Conservation (phyloP, 306 rosid genomes). For the Gleditsia sinensis region DNA sequence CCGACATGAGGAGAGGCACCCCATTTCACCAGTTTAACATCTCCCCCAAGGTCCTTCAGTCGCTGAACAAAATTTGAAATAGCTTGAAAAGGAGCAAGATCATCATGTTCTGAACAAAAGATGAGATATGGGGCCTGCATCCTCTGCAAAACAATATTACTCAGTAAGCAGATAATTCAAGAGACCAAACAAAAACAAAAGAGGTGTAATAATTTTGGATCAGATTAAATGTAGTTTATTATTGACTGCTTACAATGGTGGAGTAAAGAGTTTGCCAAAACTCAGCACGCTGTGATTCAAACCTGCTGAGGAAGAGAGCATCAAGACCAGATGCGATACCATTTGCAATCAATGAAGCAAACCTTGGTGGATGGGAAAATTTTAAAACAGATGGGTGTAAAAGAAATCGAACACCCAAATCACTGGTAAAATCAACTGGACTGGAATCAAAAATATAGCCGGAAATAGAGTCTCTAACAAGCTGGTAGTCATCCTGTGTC, state of each 20-base stretch:
- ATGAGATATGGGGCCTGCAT: slow-evolving; percentile 89
- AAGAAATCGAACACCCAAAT: slow-evolving; percentile 82
- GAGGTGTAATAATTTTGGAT: neutral
- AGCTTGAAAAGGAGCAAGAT: slow-evolving; percentile 78
- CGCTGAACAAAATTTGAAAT: slow-evolving; percentile 73
- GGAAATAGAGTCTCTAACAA: slow-evolving; percentile 80
- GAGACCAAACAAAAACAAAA: slow-evolving; percentile 18
- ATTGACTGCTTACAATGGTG: slow-evolving; percentile 63
- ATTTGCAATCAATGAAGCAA: slow-evolving; percentile 77
- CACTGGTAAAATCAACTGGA: slow-evolving; percentile 96
- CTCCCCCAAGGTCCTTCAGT: slow-evolving; percentile 77
- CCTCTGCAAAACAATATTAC: slow-evolving; percentile 54
- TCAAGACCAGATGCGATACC: slow-evolving; percentile 88
- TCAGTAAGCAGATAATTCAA: slow-evolving; percentile 24
- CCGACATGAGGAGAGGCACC: slow-evolving; percentile 82
- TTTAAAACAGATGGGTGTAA: slow-evolving; percentile 79
- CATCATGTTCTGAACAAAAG: slow-evolving; percentile 82
- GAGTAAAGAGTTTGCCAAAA: slow-evolving; percentile 94
- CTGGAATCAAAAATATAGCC: slow-evolving; percentile 93
- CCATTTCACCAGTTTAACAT: slow-evolving; percentile 81
- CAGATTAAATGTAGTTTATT: neutral
- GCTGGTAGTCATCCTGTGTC: slow-evolving; percentile 67
- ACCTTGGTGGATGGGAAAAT: slow-evolving; percentile 77
- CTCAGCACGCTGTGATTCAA: slow-evolving; percentile 93
- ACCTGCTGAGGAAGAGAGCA: slow-evolving; percentile 80